A percentile compares a stretch with the other conserved stretches of the same genome.
Conservation (phyloP, 2,329 filamentous ascomycete species). For the Fusarium verrucosum region DNA sequence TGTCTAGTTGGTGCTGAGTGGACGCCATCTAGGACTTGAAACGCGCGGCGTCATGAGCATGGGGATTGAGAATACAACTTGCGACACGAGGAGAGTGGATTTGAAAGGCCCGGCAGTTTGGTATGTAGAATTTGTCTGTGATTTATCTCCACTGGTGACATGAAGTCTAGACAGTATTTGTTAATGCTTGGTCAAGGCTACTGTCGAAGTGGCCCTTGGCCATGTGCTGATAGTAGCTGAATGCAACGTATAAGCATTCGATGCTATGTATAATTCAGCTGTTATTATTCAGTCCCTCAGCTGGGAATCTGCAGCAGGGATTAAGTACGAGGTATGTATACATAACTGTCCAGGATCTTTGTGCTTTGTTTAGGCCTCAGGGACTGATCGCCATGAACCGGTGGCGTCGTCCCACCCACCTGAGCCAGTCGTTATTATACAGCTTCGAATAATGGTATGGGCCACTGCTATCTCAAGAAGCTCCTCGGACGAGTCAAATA, state of each 20-base stretch:
- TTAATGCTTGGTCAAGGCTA: not conserved
- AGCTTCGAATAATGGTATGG: not conserved
- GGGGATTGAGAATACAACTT: not conserved
- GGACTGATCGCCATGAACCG: constrained; percentile 18
- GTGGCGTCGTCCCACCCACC: constrained; percentile 1
- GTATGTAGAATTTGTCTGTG: constrained; percentile 9
- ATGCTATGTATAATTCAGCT: constrained; percentile 3
- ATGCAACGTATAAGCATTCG: not conserved
- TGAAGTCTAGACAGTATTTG: too few relatives aligned
- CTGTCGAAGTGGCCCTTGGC: too few relatives aligned
- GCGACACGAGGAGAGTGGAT: constrained; percentile 3
- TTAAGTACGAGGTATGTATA: not conserved
- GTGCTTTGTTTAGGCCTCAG: not conserved
- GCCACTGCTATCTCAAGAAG: constrained; percentile 11
- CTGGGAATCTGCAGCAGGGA: constrained; percentile 5
- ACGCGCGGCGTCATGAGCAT: constrained; percentile 31
- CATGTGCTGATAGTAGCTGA: too few relatives aligned
- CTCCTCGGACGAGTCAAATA: constrained; percentile 9
- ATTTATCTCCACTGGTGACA: not conserved
- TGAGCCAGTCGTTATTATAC: constrained; percentile 1
- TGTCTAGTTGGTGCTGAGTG: constrained; percentile 20
- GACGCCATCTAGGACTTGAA: constrained; percentile 41
- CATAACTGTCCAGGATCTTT: not conserved
- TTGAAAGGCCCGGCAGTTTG: constrained; percentile 16
- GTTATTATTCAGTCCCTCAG: constrained; percentile 10